Base-by-base conservation (phyloP, 2,329 filamentous ascomycete genomes). In the Fusarium irregulare region DNA sequence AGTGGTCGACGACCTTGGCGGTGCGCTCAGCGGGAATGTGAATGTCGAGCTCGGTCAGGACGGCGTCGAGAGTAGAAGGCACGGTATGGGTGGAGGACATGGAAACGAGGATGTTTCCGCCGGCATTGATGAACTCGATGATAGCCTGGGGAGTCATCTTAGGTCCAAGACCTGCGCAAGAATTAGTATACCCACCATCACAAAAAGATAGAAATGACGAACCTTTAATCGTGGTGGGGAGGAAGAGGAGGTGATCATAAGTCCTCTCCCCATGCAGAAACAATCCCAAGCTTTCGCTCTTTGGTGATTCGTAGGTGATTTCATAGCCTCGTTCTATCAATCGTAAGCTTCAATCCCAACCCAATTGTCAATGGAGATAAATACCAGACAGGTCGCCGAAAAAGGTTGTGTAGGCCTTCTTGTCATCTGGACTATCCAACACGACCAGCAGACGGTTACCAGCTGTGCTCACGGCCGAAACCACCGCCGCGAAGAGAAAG, bases 161-260 rank as follows among this genome's bases (percentile, higher is more conserved):
- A 70, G 95, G 94, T 60, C 96, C 96, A 65, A 98, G 92, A 66
- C 93, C 92, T 94, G 68, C 54, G 12, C 47, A 12, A 63, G 32
- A 66, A 56, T 74, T 44, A 75, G 66, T 42, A 73, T 7, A 42
- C 12, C 23, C 23, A 6, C 11, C 18, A 44, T 21, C 18, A 34
- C 32, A 14, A 16, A 49, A 21, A 40, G 34, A 56, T 21, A 47
- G 55, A 59, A 21, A 62, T 55, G n/a, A 74, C 80, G 59, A 78
- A 93, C 92, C 94, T 88, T 99, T 99, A 32, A 93, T 89, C 82
- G 95, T 97, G 64, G 91, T 89, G 55, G 96, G 96, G 70, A 98
- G 89, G 73, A 99, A 87, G 70, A 98, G 81, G 71, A 98, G 84
- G 82, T 99, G 95, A 82, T 98, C 95, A 82, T 94, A 98, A 69